Conservation (phyloP, 169 alveolate genomes). For the Plasmodium inui region DNA sequence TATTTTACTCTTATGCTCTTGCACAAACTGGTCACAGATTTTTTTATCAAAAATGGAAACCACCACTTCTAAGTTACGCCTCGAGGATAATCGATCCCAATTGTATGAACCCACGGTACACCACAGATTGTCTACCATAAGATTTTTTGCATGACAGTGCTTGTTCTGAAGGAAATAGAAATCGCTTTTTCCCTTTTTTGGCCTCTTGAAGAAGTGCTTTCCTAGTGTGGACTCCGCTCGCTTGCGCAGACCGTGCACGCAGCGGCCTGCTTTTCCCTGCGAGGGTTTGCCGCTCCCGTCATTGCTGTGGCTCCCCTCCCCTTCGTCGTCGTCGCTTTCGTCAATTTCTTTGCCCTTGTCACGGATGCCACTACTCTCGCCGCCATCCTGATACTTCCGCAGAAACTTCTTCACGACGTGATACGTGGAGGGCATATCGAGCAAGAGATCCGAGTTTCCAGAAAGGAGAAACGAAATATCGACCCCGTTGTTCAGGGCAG, state of each 20-base stretch:
- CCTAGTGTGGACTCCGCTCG: constrained; percentile 31
- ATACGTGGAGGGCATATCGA: constrained; percentile 86
- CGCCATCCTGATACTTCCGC: not conserved
- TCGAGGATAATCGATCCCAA: constrained; percentile 84
- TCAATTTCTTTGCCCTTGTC: too few species aligned
- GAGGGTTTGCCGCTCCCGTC: too few species aligned
- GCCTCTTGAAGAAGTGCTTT: constrained; percentile 10
- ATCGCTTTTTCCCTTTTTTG: constrained; percentile 17
- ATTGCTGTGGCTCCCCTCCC: not conserved
- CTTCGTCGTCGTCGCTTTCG: too few species aligned
- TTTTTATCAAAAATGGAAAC: constrained; percentile 77
- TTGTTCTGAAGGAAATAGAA: constrained; percentile 80
- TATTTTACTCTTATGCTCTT: constrained; percentile 31
- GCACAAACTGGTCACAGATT: constrained; percentile 15
- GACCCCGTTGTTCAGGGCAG: constrained; percentile 80
- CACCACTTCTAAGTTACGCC: constrained; percentile 83
- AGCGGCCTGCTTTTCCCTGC: not conserved
- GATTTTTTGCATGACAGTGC: constrained; percentile 84
- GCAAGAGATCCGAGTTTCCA: constrained; percentile 87
- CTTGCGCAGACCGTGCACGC: constrained; percentile 28
- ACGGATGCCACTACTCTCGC: not conserved
- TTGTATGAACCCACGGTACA: constrained; percentile 83
- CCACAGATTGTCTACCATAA: constrained; percentile 84
- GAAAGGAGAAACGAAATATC: constrained; percentile 83
- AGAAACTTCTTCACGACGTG: constrained; percentile 83